Conservation (phyloP, 345 rosid genomes). For the Xanthoceras sorbifolium region DNA sequence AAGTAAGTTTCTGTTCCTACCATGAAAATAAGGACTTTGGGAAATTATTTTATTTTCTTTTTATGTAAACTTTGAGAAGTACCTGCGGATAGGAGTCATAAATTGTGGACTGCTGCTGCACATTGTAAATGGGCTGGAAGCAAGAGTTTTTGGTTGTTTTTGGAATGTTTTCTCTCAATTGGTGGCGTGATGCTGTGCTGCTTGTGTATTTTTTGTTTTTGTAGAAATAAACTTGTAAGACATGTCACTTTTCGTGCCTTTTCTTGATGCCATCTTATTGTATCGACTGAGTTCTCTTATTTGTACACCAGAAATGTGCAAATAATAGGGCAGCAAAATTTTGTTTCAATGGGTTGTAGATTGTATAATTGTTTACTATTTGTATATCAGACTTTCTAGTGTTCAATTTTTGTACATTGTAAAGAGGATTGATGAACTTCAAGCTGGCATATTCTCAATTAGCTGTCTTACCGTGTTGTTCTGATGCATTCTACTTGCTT, state of each 20-base stretch:
- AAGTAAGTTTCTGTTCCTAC: background rate
- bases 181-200: background rate
- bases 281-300: constrained; percentile 2
- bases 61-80: constrained; percentile 10
- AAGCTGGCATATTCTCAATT: background rate
- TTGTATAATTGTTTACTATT: background rate
- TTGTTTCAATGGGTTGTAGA: background rate
- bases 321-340: background rate
- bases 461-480: background rate
- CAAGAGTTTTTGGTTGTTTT: background rate
- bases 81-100: constrained; percentile 2
- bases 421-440: background rate
- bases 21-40: constrained; percentile 1
- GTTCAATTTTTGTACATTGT: background rate
- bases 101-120: constrained; percentile 21
- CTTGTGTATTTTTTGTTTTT: constrained; percentile 10
- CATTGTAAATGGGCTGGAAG: constrained; percentile 13
- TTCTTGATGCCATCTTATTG: background rate
- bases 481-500: background rate
- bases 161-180: background rate
- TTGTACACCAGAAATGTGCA: background rate
- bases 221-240: background rate
- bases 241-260: constrained; percentile 6
- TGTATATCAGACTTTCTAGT: constrained; percentile 9
- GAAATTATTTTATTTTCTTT: background rate